Base-by-base conservation (phyloP, 441 rosid genomes). In the Euphorbia corollata region DNA sequence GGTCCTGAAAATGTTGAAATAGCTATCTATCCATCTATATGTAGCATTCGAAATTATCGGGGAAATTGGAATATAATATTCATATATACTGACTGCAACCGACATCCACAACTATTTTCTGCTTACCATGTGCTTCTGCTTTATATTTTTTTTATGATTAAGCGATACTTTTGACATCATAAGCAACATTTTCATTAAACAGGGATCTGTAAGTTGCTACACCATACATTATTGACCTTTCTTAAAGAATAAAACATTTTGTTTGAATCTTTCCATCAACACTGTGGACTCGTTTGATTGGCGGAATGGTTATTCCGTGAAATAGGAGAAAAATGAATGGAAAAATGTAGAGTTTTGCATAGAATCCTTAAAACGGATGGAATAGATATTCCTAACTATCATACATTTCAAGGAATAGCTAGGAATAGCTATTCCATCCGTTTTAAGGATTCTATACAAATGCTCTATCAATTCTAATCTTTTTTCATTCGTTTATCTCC, bases 1-100 rank as follows among this genome's bases (percentile, higher is more conserved):
- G 38, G 70, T 69, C 69, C 36, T 15, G 32, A 19, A 61, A 32
- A 56, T 27, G 32, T 56, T 56, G 15, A 56, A 13, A 27, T 54
- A 54, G 30, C 41, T 36, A 36, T 5, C 41, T 36, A 36, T 36
- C 60, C 23, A 22, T 56, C 32, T 56, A 22, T 9, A 22, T 3
- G 16, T 56, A 56, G 15, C 16, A 20, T 12, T 56, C 24, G 60
- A 22, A 56, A 23, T 56, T 20, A 56, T 22, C 9, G 32, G 23
- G 58, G 19, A 30, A 7, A 51, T 60, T 54, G 63, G 73, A 72
- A 72, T 18, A 59, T 19, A 16, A 10, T 22, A 71, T 74, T 67
- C 62, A 23, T 23, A 62, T 61, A 65, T 55, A 67, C 74, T 68
- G 69, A 38, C 9, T 6, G 65, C 73, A 47, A 22, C 70, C 72